Conservation (phyloP, 108 stramenopile genomes). For the Conticribra weissflogii region DNA sequence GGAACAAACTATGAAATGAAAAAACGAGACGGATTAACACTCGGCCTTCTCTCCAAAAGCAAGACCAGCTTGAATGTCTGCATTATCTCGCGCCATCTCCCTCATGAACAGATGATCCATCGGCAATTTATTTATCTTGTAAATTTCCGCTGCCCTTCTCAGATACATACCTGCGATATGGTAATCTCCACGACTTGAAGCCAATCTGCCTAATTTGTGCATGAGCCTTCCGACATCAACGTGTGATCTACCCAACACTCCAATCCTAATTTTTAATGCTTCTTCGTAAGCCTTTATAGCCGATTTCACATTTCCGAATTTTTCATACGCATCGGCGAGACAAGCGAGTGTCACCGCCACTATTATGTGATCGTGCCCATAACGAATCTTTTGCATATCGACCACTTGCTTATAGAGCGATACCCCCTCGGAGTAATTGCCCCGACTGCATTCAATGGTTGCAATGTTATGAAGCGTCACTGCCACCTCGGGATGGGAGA, state of each 20-base stretch:
- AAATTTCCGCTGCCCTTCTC: slow-evolving; percentile 65
- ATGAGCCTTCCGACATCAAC: slow-evolving; percentile 76
- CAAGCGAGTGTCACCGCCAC: slow-evolving; percentile 73
- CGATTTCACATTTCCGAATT: slow-evolving; percentile 55
- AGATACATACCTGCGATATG: slow-evolving; percentile 59
- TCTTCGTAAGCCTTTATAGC: slow-evolving; percentile 77
- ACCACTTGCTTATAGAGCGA: slow-evolving; percentile 75
- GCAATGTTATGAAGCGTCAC: slow-evolving; percentile 90
- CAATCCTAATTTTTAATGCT: slow-evolving; percentile 64
- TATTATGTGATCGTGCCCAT: slow-evolving; percentile 66
- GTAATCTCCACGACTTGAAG: slow-evolving; percentile 55
- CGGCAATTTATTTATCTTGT: slow-evolving; percentile 66
- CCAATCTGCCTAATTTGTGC: slow-evolving; percentile 82
- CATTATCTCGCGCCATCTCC: slow-evolving; percentile 75
- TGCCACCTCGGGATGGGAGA: slow-evolving; percentile 86
- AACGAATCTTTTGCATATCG: slow-evolving; percentile 74
- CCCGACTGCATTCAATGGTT: slow-evolving; percentile 86
- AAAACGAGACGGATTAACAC: too few species aligned
- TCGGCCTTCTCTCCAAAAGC: slow-evolving; percentile 38
- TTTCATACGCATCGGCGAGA: slow-evolving; percentile 87
- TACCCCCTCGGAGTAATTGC: slow-evolving; percentile 71
- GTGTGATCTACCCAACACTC: slow-evolving; percentile 56
- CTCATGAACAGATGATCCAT: slow-evolving; percentile 75
- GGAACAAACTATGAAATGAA: too few species aligned
- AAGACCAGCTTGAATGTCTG: slow-evolving; percentile 80